Evolutionary conservation across 2,329 filamentous ascomycete genomes (phyloP).

Genomic region (Aspergillus ruber): DNA sequence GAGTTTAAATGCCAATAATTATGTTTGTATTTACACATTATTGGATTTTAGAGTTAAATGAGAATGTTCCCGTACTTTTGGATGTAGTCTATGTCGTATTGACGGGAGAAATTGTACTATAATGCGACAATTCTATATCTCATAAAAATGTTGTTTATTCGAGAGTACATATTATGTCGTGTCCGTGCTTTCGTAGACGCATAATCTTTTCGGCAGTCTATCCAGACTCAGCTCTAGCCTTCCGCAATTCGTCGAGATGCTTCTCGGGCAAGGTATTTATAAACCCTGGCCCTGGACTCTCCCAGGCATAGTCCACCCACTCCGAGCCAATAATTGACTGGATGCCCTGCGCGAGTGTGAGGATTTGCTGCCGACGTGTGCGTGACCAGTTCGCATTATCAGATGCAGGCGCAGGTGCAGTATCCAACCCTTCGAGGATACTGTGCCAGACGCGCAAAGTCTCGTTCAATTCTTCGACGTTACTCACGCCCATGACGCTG

Average conservation of each 20-base stretch:
- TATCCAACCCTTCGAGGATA: conserved; percentile 44
- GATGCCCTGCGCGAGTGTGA: conserved; percentile 31
- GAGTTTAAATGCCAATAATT: no score
- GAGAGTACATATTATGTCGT: no score
- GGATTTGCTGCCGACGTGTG: conserved; percentile 27
- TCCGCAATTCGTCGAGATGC: conserved; percentile 16
- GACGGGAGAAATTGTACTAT: no score
- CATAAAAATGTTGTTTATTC: no score
- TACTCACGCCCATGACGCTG: conserved; percentile 60
- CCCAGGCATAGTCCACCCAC: conserved; percentile 43
- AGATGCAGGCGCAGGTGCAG: conserved; percentile 14
- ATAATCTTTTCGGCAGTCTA: not conserved
- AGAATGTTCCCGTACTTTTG: no score
- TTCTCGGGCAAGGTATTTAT: conserved; percentile 29
- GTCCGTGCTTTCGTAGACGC: not conserved
- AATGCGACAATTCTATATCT: no score
- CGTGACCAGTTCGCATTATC: conserved; percentile 37
- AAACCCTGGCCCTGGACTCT: conserved; percentile 37
- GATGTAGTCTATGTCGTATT: no score
- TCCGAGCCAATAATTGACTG: conserved; percentile 32
- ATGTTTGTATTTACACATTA: no score
- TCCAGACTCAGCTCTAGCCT: not conserved
- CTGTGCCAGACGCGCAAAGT: conserved; percentile 53
- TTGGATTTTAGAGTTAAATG: no score
- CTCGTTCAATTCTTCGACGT: conserved; percentile 54